Conservation (phyloP, 371 early-diverging fungal species). For the Mortierella sp. region DNA sequence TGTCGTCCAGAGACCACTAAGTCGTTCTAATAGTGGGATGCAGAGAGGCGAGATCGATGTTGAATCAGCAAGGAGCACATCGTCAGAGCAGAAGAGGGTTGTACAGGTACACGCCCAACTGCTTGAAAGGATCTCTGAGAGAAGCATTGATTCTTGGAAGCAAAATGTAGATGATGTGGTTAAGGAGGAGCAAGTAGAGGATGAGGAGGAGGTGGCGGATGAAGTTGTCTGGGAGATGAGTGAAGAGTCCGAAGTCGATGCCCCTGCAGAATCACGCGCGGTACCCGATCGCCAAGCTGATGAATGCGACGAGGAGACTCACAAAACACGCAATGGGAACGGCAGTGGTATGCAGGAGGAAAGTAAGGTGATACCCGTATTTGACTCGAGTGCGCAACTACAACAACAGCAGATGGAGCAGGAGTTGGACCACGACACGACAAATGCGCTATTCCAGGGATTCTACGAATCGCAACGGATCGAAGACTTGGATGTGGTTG, state of each 20-base stretch:
- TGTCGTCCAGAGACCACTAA: not conserved
- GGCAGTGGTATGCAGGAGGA: not conserved
- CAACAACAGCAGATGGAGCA: not conserved
- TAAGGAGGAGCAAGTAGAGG: not conserved
- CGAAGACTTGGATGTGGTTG: conserved; percentile 39
- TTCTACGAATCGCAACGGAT: conserved; percentile 33
- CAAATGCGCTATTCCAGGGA: not conserved
- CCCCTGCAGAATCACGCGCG: not conserved
- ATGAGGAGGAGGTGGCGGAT: conserved; percentile 11
- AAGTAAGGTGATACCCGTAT: no score
- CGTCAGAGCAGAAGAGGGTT: not conserved
- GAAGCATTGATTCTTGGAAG: not conserved
- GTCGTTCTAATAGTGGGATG: not conserved
- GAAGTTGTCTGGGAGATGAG: conserved; percentile 42
- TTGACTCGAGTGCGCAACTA: not conserved
- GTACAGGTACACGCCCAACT: not conserved
- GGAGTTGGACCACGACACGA: not conserved
- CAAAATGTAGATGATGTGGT: not conserved
- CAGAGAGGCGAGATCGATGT: not conserved
- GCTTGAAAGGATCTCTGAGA: not conserved
- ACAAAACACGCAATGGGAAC: not conserved
- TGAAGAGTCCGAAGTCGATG: conserved; percentile 16
- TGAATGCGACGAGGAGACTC: not conserved
- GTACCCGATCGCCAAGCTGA: not conserved
- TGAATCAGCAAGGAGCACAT: not conserved